Conservation (phyloP, 2,329 filamentous ascomycete species). For the Talaromyces islandicus region DNA sequence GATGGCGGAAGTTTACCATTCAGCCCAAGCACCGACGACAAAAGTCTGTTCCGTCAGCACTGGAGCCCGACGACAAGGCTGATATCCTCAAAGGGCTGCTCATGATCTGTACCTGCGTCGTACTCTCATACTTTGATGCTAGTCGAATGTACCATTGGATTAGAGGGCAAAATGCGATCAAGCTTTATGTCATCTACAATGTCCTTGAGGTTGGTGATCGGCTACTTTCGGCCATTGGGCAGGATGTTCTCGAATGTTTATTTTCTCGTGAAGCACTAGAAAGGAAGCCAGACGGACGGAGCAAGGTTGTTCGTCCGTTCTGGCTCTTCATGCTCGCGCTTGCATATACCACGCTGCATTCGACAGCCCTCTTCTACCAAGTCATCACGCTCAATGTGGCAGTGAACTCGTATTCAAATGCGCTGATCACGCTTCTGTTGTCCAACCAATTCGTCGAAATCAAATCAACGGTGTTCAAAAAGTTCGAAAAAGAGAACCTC, state of each 20-base stretch:
- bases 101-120: slow-evolving; percentile 76
- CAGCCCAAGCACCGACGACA: slow-evolving; percentile 60
- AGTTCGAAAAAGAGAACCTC: slow-evolving; percentile 94
- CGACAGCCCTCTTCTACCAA: slow-evolving; percentile 88
- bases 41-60: slow-evolving; percentile 76
- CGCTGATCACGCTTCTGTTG: slow-evolving; percentile 80
- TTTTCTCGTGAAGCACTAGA: slow-evolving; percentile 92
- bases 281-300: slow-evolving; percentile 78
- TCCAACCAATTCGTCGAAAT: slow-evolving; percentile 99
- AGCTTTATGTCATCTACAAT: slow-evolving; percentile 98
- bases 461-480: slow-evolving; percentile 97
- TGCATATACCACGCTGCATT: slow-evolving; percentile 80
- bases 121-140: slow-evolving; percentile 86
- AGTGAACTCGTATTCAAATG: slow-evolving; percentile 97
- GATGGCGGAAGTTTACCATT: slow-evolving; percentile 23
- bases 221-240: slow-evolving; percentile 81
- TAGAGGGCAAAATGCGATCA: slow-evolving; percentile 91
- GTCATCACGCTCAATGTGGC: slow-evolving; percentile 97
- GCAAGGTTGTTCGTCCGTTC: slow-evolving; percentile 80
- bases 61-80: slow-evolving; percentile 87
- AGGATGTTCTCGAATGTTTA: slow-evolving; percentile 92
- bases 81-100: slow-evolving; percentile 87
- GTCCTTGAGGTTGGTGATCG: slow-evolving; percentile 86
- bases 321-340: slow-evolving; percentile 87
- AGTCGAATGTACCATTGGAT: slow-evolving; percentile 98